Percentiles rank a stretch among this genome's conserved stretches.
These are phyloP conservation scores for Fraxinus cuspidata DNA, from an alignment of 257 asterid genomes.

Conservation along the genomic window DNA sequence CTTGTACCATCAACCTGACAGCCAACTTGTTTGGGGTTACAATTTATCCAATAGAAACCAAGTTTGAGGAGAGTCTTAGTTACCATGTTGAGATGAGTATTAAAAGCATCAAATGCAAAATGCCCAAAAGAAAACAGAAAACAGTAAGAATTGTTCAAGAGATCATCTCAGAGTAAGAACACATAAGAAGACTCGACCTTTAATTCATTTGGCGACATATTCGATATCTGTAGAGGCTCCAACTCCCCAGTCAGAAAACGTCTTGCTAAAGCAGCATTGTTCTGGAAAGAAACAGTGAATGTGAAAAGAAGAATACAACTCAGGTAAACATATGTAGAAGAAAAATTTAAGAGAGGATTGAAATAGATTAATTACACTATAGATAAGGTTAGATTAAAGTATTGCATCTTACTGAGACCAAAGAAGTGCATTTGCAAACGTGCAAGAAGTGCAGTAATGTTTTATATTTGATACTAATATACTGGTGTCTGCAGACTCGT, in stretches of 20 bases:
- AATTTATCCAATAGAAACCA: slow-evolving; percentile 33
- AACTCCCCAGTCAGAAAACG: slow-evolving; percentile 76
- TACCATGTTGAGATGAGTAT: slow-evolving; percentile 3
- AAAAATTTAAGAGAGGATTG: not conserved
- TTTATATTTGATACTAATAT: too few species aligned
- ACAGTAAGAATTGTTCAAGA: not conserved
- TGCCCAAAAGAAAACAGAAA: not conserved
- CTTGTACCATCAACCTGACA: not conserved
- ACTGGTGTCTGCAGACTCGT: not conserved
- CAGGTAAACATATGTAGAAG: slow-evolving; percentile 14
- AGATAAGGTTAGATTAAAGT: too few species aligned
- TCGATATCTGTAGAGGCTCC: slow-evolving; percentile 66
- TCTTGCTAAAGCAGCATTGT: slow-evolving; percentile 47
- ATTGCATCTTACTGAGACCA: slow-evolving; percentile 29
- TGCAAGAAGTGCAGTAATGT: slow-evolving; percentile 11
- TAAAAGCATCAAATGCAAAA: not conserved
- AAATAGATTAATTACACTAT: not conserved
- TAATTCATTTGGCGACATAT: slow-evolving; percentile 70
- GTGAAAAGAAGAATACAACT: slow-evolving; percentile 4
- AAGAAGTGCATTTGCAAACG: slow-evolving; percentile 5
- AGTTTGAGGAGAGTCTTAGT: not conserved
- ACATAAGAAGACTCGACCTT: slow-evolving; percentile 49
- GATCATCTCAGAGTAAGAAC: slow-evolving; percentile 5
- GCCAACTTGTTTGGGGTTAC: not conserved
- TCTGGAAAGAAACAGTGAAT: slow-evolving; percentile 41